Base-by-base conservation (phyloP, 768 basidiomycete genomes). In the Clavulina sp. region DNA sequence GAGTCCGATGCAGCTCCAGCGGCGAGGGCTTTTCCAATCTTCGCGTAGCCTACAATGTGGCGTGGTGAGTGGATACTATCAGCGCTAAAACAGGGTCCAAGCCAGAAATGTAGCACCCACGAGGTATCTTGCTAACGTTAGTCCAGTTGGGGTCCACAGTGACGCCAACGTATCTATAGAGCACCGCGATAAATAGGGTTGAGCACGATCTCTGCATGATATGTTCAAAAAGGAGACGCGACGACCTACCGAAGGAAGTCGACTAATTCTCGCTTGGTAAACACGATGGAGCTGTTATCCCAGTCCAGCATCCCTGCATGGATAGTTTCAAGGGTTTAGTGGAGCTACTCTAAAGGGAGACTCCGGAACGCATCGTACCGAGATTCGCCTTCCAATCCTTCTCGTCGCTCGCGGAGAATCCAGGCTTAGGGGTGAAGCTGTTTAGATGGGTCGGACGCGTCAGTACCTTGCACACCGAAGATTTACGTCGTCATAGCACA, bases 111-210 rank as follows among this genome's bases (percentile, higher is more conserved):
- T 9, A 26, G 26, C 2, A 56, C 71, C 30, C 68, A 84, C 84
- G 73, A 26, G 84, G 84, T 36, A 86, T 71, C 61, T 84, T 85
- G 59, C 71, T 69, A 48, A 86, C 81, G 59, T 81, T 85, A 36
- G 64, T 63, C 58, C 81, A 80, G 64, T 81, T 81, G 41, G 83
- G 73, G 60, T 86, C 84, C 32, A 85, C 78, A 9, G 83, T 84
- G 31, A 72, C 76, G 18, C 80, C 83, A 32, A 76, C 73, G 60
- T 82, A 81, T 63, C 82, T 84, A 44, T 44, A 51, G 41, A 48
- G 38, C n/a, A 23, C 47, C 31, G 31, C 28, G 21, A 47, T 28
- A 18, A 44, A 49, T 40, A 23, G 28, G 31, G 47, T 51, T 32
- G 2, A 16, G 30, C 31, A 53, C 33, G 48, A 30, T 46, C 44